These are phyloP conservation scores for Rhodocollybia butyracea DNA, from an alignment of 768 basidiomycete species.

Conservation along the genomic window DNA sequence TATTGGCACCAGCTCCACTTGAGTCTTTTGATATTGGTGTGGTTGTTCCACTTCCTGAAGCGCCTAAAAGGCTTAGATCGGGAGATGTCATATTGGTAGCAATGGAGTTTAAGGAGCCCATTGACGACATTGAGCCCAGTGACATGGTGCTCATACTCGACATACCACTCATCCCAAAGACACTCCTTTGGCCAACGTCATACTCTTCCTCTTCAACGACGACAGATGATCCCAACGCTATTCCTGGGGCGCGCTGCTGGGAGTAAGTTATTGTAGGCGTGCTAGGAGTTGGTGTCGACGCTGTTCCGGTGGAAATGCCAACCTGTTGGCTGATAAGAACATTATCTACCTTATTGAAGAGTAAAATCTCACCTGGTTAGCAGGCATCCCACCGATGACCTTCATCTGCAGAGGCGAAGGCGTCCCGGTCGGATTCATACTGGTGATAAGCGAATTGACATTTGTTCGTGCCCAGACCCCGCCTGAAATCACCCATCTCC, in stretches of 20 bases:
- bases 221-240: conserved; percentile 50
- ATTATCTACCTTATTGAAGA: not conserved
- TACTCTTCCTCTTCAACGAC: conserved; percentile 78
- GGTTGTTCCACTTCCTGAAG: not conserved
- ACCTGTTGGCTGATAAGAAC: not conserved
- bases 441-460: not conserved
- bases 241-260: conserved; percentile 28
- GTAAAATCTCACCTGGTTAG: not conserved
- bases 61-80: not conserved
- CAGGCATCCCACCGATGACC: conserved; percentile 1
- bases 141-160: not conserved
- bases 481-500: conserved; percentile 71
- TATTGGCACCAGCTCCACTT: too few relatives aligned
- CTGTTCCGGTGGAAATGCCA: not conserved
- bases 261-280: not conserved
- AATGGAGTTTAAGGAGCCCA: not conserved
- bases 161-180: not conserved
- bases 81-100: not conserved
- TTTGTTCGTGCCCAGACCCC: conserved; percentile 55
- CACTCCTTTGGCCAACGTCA: conserved; percentile 38
- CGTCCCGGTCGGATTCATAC: not conserved
- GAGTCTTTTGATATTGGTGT: too few relatives aligned
- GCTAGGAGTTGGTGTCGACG: conserved; percentile 1
- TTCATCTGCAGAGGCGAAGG: not conserved
- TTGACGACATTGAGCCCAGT: not conserved